Conservation (phyloP, 345 rosid species). For the Durio zibethinus region DNA sequence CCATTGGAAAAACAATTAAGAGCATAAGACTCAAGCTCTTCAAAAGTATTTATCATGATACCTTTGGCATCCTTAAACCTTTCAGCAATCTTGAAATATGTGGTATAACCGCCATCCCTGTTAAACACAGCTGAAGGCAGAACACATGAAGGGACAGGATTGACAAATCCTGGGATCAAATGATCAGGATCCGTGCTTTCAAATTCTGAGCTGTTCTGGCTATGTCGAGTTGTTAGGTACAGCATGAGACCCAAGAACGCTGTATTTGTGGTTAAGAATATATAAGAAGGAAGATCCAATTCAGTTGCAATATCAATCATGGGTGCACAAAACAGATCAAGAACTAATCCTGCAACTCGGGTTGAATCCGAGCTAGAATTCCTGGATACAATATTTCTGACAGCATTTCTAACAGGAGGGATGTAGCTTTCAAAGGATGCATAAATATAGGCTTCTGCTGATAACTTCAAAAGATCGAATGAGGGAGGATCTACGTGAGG, state of each 20-base stretch:
- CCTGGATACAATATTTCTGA: conserved; percentile 6
- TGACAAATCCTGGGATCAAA: conserved; percentile 30
- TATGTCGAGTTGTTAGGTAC: conserved; percentile 33
- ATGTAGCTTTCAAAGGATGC: conserved; percentile 14
- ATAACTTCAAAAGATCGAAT: conserved; percentile 9
- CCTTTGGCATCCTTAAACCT: conserved; percentile 38
- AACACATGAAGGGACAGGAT: conserved; percentile 34
- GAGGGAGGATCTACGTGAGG: conserved; percentile 31
- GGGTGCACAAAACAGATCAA: conserved; percentile 45
- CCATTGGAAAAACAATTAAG: conserved; percentile 26
- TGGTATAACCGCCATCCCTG: conserved; percentile 34
- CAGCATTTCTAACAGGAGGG: conserved; percentile 12
- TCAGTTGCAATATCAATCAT: conserved; percentile 40
- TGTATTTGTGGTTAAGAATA: conserved; percentile 35
- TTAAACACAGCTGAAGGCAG: conserved; percentile 33
- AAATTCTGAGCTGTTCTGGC: conserved; percentile 11
- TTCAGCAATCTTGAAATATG: conserved; percentile 31
- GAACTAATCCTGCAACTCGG: conserved; percentile 34
- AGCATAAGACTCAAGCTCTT: conserved; percentile 33
- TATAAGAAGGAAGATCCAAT: conserved; percentile 47
- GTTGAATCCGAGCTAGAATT: conserved; percentile 24
- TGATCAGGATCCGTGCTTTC: conserved; percentile 23
- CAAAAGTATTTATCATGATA: conserved; percentile 39
- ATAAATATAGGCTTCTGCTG: conserved; percentile 14
- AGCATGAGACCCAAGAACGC: conserved; percentile 37